Conservation (phyloP, 495 filamentous ascomycete species). For the Evernia prunastri region DNA sequence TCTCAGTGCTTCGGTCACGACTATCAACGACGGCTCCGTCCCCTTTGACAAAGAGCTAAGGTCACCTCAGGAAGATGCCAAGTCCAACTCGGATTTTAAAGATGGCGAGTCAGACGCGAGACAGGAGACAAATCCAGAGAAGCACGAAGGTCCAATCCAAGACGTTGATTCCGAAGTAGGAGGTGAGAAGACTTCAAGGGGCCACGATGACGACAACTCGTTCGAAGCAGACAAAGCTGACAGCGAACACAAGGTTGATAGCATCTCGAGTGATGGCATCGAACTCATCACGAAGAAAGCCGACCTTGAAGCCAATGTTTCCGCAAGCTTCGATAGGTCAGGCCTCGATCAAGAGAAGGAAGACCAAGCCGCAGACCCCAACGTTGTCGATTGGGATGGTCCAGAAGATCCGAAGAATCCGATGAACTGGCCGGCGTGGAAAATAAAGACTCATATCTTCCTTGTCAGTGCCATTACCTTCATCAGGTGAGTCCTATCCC, state of each 20-base stretch:
- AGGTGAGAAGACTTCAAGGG: neutral
- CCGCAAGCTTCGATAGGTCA: neutral
- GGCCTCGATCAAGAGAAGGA: neutral
- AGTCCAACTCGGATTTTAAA: neutral
- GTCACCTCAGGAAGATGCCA: too few species aligned
- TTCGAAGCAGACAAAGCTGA: neutral
- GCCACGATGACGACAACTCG: neutral
- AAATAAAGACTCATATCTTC: constrained; percentile 41
- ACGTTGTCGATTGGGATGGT: constrained; percentile 46
- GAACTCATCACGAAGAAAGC: neutral
- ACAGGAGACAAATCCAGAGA: too few species aligned
- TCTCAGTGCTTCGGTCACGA: neutral
- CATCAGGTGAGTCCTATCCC: constrained; percentile 39
- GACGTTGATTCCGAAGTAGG: too few species aligned
- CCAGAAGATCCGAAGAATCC: constrained; percentile 53
- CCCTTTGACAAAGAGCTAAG: neutral
- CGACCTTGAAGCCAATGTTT: constrained; percentile 18
- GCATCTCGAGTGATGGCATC: neutral
- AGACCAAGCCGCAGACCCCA: constrained; percentile 25
- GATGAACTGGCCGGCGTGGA: constrained; percentile 52
- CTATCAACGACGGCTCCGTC: neutral
- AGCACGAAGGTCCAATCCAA: too few species aligned
- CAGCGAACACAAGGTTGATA: neutral
- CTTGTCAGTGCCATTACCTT: constrained; percentile 49
- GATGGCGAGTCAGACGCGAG: neutral